Percentiles rank a stretch among this genome's conserved stretches.
Conservation (phyloP, 495 filamentous ascomycete genomes). For the Paragyromitra xinjiangensis region DNA sequence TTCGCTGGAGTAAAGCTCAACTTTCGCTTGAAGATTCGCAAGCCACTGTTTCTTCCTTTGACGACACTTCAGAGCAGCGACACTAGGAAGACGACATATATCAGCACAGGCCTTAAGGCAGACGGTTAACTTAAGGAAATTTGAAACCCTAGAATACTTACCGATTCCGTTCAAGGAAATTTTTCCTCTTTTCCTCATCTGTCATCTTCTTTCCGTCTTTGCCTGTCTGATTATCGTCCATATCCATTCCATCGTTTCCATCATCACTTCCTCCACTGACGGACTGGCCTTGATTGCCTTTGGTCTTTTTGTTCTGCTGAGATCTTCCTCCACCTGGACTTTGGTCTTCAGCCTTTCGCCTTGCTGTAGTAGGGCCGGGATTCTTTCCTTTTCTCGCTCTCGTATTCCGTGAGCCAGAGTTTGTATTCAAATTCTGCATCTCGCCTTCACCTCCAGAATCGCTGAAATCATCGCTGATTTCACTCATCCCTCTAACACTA, state of each 20-base stretch:
- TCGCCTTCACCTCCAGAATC: slow-evolving; percentile 80
- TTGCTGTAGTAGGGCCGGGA: slow-evolving; percentile 64
- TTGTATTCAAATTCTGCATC: slow-evolving; percentile 62
- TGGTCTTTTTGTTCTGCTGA: slow-evolving; percentile 74
- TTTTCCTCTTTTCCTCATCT: slow-evolving; percentile 97
- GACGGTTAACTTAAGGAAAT: background rate
- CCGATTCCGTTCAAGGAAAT: slow-evolving; percentile 96
- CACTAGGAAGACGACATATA: slow-evolving; percentile 64
- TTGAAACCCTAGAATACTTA: slow-evolving; percentile 62
- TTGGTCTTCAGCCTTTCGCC: slow-evolving; percentile 83
- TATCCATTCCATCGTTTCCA: slow-evolving; percentile 62
- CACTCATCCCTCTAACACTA: slow-evolving; percentile 68
- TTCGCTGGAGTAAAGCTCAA: slow-evolving; percentile 88
- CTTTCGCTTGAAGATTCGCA: slow-evolving; percentile 91
- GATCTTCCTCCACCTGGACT: slow-evolving; percentile 65
- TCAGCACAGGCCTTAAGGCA: slow-evolving; percentile 12
- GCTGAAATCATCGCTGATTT: slow-evolving; percentile 73
- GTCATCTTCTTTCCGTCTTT: slow-evolving; percentile 88
- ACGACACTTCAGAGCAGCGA: slow-evolving; percentile 95
- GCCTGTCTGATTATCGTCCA: slow-evolving; percentile 66
- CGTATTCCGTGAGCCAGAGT: slow-evolving; percentile 41
- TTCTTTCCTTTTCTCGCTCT: slow-evolving; percentile 60
- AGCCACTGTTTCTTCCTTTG: slow-evolving; percentile 99
- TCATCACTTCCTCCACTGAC: slow-evolving; percentile 58
- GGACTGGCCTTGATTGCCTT: slow-evolving; percentile 65